These are phyloP conservation scores for Alternaria sp. DNA, from an alignment of 2,329 filamentous ascomycete species.

Conservation along the genomic window DNA sequence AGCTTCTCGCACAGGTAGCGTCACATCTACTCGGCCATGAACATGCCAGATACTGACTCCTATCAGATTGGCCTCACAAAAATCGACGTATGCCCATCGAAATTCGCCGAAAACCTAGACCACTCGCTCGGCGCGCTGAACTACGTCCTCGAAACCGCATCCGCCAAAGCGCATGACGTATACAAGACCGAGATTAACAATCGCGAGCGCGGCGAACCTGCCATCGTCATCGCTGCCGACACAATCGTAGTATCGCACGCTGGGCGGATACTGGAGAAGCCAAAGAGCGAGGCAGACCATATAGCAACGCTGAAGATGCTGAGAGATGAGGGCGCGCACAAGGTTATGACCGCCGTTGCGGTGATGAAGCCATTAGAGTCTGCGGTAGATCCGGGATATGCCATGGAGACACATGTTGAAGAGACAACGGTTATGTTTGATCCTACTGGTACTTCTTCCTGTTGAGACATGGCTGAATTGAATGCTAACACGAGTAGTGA, in stretches of 20 bases:
- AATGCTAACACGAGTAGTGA: conserved; percentile 50
- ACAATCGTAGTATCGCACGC: conserved; percentile 81
- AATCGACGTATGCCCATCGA: conserved; percentile 84
- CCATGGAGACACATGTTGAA: conserved; percentile 79
- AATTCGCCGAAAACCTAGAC: conserved; percentile 81
- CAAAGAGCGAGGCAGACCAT: conserved; percentile 80
- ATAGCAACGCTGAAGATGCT: conserved; percentile 81
- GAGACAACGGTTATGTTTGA: conserved; percentile 93
- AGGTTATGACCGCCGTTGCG: conserved; percentile 84
- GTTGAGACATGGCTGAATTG: rapidly evolving
- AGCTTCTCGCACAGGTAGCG: conserved; percentile 70
- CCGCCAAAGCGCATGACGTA: conserved; percentile 80
- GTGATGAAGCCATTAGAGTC: conserved; percentile 83
- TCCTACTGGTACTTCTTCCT: conserved; percentile 51
- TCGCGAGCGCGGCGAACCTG: conserved; percentile 69
- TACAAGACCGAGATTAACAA: conserved; percentile 66
- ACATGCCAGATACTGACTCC: neutral
- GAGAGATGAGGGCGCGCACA: conserved; percentile 77
- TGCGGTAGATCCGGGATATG: conserved; percentile 83
- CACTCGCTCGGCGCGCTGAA: conserved; percentile 89
- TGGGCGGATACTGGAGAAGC: conserved; percentile 89
- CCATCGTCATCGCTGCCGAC: conserved; percentile 86
- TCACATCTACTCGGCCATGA: no score
- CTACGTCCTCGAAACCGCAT: conserved; percentile 88
- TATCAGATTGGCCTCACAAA: conserved; percentile 76